Conservation (phyloP, 345 rosid species). For the Theobroma cacao region DNA sequence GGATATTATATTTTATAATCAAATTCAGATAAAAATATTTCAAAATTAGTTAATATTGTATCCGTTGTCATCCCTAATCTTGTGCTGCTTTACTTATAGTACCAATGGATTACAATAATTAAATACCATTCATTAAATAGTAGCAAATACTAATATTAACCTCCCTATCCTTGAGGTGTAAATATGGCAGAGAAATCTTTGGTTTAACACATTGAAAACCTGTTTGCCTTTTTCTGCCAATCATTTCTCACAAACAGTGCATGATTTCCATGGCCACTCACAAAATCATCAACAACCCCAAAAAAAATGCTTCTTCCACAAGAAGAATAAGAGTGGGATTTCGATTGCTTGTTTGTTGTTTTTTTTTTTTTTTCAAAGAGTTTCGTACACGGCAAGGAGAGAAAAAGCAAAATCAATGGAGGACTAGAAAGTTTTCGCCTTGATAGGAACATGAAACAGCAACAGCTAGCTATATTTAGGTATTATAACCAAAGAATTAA, state of each 20-base stretch:
- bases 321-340: background rate
- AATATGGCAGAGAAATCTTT: background rate
- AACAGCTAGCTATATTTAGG: background rate
- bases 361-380: background rate
- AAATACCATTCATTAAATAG: too few species aligned
- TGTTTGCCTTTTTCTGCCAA: background rate
- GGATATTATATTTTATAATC: too few species aligned
- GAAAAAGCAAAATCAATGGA: background rate
- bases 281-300: background rate
- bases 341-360: background rate
- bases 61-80: too few species aligned
- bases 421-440: background rate
- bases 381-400: constrained; percentile 15
- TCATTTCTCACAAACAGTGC: background rate
- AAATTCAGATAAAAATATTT: too few species aligned
- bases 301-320: background rate
- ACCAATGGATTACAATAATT: too few species aligned
- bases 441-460: background rate
- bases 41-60: too few species aligned
- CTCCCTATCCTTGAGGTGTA: background rate
- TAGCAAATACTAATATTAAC: too few species aligned
- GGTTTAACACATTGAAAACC: background rate
- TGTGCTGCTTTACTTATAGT: too few species aligned
- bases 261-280: background rate
- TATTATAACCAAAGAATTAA: too few species aligned